Conservation (phyloP, 352 stramenopile genomes). For the Saprolegnia parasitica region DNA sequence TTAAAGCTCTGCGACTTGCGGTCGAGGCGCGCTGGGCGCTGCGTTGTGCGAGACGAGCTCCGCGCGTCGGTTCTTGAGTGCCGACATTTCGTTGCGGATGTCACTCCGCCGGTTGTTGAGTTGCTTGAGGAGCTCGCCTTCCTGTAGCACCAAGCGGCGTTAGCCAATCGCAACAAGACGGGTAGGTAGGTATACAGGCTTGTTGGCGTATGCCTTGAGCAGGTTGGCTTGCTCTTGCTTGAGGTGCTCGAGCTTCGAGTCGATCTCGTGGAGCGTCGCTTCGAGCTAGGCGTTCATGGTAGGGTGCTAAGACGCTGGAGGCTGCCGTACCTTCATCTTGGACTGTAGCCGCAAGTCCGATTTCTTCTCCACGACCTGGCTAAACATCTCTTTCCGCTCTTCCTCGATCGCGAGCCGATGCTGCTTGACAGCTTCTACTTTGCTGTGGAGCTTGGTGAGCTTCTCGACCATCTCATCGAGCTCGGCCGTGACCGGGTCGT, state of each 20-base stretch:
- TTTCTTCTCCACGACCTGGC: conserved; percentile 86
- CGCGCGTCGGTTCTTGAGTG: conserved; percentile 66
- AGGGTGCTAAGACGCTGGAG: background rate
- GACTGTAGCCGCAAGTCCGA: conserved; percentile 85
- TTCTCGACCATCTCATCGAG: conserved; percentile 84
- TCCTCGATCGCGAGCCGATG: conserved; percentile 82
- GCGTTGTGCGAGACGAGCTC: conserved; percentile 20
- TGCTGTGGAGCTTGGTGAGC: conserved; percentile 73
- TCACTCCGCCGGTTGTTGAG: conserved; percentile 79
- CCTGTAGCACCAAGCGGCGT: conserved; percentile 27
- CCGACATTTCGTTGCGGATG: conserved; percentile 78
- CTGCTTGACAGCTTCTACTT: conserved; percentile 78
- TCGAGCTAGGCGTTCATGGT: conserved; percentile 48
- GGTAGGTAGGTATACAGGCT: too few species aligned
- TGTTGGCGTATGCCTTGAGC: conserved; percentile 66
- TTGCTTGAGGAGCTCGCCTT: conserved; percentile 72
- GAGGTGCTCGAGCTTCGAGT: conserved; percentile 71
- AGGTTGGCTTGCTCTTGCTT: conserved; percentile 79
- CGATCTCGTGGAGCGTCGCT: conserved; percentile 70
- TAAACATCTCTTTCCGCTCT: conserved; percentile 87
- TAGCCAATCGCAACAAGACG: background rate
- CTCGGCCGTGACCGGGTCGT: conserved; percentile 75
- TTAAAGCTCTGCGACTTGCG: conserved; percentile 25
- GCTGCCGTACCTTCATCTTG: conserved; percentile 66
- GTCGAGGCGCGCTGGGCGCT: background rate